Evolutionary conservation across 225 moss, liverwort and hornwort genomes (phyloP).

Genomic region (Pseudoscleropodium purum): DNA sequence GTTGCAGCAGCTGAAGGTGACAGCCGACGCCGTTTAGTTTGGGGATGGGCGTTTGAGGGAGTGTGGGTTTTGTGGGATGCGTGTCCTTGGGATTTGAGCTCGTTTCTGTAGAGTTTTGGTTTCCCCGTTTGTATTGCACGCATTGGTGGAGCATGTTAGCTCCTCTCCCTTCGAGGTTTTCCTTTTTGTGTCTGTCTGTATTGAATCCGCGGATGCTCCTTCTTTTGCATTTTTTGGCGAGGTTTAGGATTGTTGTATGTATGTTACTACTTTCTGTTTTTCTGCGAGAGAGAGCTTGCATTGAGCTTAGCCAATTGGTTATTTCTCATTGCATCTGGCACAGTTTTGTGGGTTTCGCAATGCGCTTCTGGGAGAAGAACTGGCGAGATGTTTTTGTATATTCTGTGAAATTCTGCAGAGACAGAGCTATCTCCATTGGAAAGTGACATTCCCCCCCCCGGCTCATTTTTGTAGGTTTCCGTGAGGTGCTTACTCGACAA

Average conservation of each 20-base stretch:
- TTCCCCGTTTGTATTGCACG: background rate
- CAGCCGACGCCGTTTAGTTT: background rate
- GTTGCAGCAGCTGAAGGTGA: background rate
- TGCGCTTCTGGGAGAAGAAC: background rate
- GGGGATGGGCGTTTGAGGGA: background rate
- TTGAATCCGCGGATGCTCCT: background rate
- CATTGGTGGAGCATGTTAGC: background rate
- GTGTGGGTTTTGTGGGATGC: background rate
- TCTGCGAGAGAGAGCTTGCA: background rate
- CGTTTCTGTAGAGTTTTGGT: background rate
- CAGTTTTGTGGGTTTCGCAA: background rate
- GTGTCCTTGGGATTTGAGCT: background rate
- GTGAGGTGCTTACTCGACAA: background rate
- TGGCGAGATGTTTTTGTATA: background rate
- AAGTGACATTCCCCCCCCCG: background rate
- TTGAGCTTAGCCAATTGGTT: background rate
- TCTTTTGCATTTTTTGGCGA: background rate
- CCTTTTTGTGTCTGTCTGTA: background rate
- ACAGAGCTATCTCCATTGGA: background rate
- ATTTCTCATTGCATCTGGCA: background rate
- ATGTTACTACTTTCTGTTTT: background rate
- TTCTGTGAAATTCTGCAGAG: background rate
- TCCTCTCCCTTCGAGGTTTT: background rate
- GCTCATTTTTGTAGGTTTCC: background rate
- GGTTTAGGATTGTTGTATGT: background rate